Evolutionary conservation across 306 rosid genomes (phyloP).

Genomic region (Prunus kanzakura): DNA sequence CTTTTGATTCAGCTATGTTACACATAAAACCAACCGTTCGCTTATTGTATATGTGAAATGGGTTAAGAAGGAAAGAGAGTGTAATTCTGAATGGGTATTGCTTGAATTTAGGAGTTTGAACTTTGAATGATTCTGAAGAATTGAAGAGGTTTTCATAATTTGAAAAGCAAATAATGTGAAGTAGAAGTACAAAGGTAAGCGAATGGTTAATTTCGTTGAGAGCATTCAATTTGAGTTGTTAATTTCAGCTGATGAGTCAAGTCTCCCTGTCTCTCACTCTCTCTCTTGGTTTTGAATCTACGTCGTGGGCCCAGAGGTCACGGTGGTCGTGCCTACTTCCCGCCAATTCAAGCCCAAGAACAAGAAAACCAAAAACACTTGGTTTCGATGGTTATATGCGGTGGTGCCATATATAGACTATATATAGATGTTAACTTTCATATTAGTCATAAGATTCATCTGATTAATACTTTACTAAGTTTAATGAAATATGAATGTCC

Average conservation of each 20-base stretch:
- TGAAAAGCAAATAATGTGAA: neutral
- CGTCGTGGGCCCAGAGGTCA: neutral
- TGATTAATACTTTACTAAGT: too few relatives aligned
- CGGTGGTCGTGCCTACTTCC: neutral
- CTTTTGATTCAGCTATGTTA: conserved; percentile 20
- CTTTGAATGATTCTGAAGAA: neutral
- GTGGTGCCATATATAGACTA: too few relatives aligned
- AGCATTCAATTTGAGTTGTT: conserved; percentile 52
- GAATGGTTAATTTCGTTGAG: conserved; percentile 33
- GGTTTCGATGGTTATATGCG: too few relatives aligned
- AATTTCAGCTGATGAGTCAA: conserved; percentile 23
- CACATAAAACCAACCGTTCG: conserved; percentile 44
- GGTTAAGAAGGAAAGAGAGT: conserved; percentile 9
- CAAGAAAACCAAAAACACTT: neutral
- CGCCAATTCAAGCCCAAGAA: neutral
- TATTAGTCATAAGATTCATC: too few relatives aligned
- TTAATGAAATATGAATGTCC: too few relatives aligned
- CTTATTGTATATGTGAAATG: conserved; percentile 5
- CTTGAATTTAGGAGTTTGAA: conserved; percentile 11
- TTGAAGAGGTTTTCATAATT: neutral
- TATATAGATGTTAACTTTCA: too few relatives aligned
- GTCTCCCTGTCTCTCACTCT: neutral
- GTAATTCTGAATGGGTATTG: conserved; percentile 11
- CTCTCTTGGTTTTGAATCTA: neutral
- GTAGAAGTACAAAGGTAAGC: conserved; percentile 12